Percentiles rank a stretch among this genome's conserved stretches.
These are phyloP conservation scores for Mycocentrospora acerina DNA, from an alignment of 2,329 filamentous ascomycete genomes.

Conservation along the genomic window DNA sequence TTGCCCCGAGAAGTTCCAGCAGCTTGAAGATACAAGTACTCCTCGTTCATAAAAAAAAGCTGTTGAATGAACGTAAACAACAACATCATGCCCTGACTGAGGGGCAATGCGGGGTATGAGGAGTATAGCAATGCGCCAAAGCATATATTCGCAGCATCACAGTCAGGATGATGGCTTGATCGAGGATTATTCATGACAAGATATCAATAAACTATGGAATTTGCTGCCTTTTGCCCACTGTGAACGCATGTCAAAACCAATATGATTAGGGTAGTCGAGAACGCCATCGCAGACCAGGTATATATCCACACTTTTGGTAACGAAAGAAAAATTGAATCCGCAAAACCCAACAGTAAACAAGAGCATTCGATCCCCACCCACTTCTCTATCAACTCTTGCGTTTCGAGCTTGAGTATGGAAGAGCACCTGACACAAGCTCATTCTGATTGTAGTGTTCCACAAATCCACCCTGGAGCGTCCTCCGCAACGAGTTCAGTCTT, in stretches of 20 bases:
- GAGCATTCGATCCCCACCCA: background rate
- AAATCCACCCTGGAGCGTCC: slow-evolving; percentile 55
- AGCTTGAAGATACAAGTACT: no score
- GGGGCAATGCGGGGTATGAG: slow-evolving; percentile 32
- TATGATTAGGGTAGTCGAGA: background rate
- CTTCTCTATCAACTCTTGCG: slow-evolving; percentile 7
- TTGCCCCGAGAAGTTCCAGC: no score
- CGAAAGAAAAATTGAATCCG: background rate
- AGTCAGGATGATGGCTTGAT: no score
- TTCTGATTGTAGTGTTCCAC: slow-evolving; percentile 42
- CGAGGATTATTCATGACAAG: no score
- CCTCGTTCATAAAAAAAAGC: background rate
- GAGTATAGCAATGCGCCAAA: background rate
- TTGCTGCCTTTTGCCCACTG: no score
- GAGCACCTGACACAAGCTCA: slow-evolving; percentile 33
- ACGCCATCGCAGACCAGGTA: slow-evolving; percentile 10
- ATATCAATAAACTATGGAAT: no score
- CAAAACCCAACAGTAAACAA: no score
- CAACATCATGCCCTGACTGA: slow-evolving; percentile 11
- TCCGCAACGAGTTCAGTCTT: slow-evolving; percentile 61
- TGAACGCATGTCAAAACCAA: no score
- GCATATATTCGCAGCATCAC: background rate
- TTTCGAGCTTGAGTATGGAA: slow-evolving; percentile 30
- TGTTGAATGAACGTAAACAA: slow-evolving; percentile 9
- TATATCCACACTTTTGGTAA: slow-evolving; percentile 6